Evolutionary conservation across 1,284 basidiomycete genomes (phyloP).

Genomic region (Cutaneotrichosporon cyanovorans): DNA sequence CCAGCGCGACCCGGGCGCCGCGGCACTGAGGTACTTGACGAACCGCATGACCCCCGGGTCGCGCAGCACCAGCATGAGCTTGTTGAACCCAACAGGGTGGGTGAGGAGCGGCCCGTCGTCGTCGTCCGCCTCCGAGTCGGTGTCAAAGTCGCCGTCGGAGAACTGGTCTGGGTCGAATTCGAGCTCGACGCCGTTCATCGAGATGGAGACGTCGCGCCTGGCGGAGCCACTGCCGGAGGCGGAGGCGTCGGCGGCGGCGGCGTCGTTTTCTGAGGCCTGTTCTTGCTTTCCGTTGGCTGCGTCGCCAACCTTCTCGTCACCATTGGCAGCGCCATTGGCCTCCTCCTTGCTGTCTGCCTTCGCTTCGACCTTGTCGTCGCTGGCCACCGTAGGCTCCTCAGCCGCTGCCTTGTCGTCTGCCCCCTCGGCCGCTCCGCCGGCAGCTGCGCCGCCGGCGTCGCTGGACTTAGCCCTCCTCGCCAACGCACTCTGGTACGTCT

Average conservation of each 20-base stretch:
- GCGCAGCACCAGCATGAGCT: conserved; percentile 77
- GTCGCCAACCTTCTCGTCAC: neutral
- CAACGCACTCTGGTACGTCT: conserved; percentile 69
- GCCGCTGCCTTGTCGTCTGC: conserved; percentile 33
- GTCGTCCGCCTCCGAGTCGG: conserved; percentile 51
- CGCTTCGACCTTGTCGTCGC: conserved; percentile 7
- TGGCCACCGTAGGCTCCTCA: conserved; percentile 30
- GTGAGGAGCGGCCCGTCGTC: conserved; percentile 82
- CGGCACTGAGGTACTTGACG: conserved; percentile 85
- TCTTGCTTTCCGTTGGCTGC: neutral
- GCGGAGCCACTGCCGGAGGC: too few species aligned
- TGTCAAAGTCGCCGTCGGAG: conserved; percentile 44
- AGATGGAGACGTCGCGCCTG: conserved; percentile 21
- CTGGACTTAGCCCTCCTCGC: too few species aligned
- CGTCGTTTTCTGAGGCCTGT: conserved; percentile 4
- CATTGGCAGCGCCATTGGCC: conserved; percentile 17
- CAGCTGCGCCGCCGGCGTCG: conserved; percentile 31
- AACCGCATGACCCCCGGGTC: conserved; percentile 91
- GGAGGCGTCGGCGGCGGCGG: too few species aligned
- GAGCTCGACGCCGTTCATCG: conserved; percentile 38
- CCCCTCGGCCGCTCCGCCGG: neutral
- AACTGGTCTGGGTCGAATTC: conserved; percentile 47
- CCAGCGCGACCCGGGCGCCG: conserved; percentile 79
- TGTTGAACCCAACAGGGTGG: conserved; percentile 84
- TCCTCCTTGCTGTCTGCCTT: neutral